Conservation (phyloP, 345 rosid species). For the Capsella bursapastoris region DNA sequence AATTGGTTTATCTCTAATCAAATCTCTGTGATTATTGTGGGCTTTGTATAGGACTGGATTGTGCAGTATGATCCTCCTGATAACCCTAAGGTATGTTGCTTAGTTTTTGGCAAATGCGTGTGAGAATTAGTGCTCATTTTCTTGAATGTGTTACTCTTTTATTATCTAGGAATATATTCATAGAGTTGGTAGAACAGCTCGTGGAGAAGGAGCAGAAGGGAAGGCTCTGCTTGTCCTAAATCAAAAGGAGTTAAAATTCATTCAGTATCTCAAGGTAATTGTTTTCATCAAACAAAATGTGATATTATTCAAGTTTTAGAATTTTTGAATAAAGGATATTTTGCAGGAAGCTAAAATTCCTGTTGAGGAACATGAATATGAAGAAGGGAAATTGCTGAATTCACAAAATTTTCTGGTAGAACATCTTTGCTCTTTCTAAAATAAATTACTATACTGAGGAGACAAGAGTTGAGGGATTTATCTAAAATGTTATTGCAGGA, state of each 20-base stretch:
- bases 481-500: slow-evolving; percentile 59
- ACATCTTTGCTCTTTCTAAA: not conserved
- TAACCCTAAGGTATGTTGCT: slow-evolving; percentile 71
- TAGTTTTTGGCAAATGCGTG: not conserved
- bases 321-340: not conserved
- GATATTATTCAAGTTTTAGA: not conserved
- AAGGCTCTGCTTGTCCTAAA: slow-evolving; percentile 86
- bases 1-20: not conserved
- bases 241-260: slow-evolving; percentile 83
- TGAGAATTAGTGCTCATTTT: not conserved
- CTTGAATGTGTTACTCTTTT: not conserved
- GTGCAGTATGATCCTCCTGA: slow-evolving; percentile 99
- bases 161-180: slow-evolving; percentile 86
- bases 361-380: slow-evolving; percentile 80
- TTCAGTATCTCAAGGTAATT: slow-evolving; percentile 79
- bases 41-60: slow-evolving; percentile 83
- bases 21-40: slow-evolving; percentile 12
- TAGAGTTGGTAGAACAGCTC: slow-evolving; percentile 98
- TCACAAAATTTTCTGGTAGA: slow-evolving; percentile 85
- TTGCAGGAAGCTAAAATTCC: slow-evolving; percentile 86
- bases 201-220: slow-evolving; percentile 98
- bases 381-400: slow-evolving; percentile 68
- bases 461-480: not conserved
- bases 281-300: slow-evolving; percentile 1
- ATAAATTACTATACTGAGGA: not conserved